Evolutionary conservation across 2,329 filamentous ascomycete genomes (phyloP).

Genomic region (Penicillium sp.): DNA sequence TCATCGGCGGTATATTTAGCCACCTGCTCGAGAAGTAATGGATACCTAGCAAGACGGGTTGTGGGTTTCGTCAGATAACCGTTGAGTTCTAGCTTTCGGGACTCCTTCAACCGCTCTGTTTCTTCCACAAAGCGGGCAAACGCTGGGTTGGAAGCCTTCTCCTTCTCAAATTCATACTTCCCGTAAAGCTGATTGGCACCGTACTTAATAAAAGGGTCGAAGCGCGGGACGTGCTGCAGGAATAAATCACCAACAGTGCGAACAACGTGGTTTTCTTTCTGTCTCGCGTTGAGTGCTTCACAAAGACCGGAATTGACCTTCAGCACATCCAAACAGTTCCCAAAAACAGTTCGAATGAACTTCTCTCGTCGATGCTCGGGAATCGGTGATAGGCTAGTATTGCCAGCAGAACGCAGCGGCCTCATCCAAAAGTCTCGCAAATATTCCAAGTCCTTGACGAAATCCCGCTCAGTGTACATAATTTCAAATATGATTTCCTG

Average conservation of each 20-base stretch:
- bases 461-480: constrained; percentile 97
- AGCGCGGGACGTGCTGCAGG: constrained; percentile 82
- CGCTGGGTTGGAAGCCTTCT: constrained; percentile 76
- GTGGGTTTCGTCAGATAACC: constrained; percentile 98
- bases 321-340: constrained; percentile 93
- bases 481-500: constrained; percentile 98
- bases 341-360: constrained; percentile 92
- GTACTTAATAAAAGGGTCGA: constrained; percentile 94
- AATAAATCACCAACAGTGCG: constrained; percentile 91
- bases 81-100: constrained; percentile 91
- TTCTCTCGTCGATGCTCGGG: constrained; percentile 81
- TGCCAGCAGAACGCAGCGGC: constrained; percentile 71
- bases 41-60: constrained; percentile 89
- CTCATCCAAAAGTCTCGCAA: constrained; percentile 98
- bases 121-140: constrained; percentile 94
- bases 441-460: constrained; percentile 98
- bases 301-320: constrained; percentile 85
- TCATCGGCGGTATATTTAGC: constrained; percentile 86
- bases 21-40: constrained; percentile 84
- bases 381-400: constrained; percentile 69
- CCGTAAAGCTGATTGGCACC: constrained; percentile 93
- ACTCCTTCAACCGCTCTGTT: constrained; percentile 93
- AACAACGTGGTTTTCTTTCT: constrained; percentile 87
- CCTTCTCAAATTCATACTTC: constrained; percentile 97
- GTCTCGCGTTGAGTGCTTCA: constrained; percentile 79